Evolutionary conservation across 495 filamentous ascomycete genomes (phyloP).

Genomic region (Xylaria telfairii): DNA sequence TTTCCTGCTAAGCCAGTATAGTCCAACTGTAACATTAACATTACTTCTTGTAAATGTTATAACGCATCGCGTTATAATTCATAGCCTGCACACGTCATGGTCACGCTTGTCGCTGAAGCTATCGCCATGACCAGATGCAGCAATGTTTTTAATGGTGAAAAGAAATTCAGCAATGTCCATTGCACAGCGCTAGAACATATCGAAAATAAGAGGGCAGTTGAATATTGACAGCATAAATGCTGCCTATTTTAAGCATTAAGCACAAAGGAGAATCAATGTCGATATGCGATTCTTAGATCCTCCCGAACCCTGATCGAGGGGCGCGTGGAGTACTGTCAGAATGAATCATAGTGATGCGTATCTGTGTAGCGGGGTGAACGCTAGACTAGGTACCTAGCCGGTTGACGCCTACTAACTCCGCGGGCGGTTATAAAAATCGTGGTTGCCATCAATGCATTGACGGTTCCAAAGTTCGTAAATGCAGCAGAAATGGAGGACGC

Average conservation of each 20-base stretch:
- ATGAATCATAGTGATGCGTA: slow-evolving; percentile 18
- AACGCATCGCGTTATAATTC: not conserved
- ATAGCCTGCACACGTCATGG: not conserved
- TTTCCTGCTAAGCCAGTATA: not conserved
- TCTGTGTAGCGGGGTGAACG: not conserved
- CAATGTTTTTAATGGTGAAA: not conserved
- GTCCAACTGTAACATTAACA: no score
- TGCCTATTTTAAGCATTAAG: no score
- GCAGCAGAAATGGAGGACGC: not conserved
- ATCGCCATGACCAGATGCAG: not conserved
- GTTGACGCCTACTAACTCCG: not conserved
- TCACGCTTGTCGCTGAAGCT: not conserved
- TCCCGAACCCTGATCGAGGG: not conserved
- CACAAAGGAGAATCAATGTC: not conserved
- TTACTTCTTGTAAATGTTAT: no score
- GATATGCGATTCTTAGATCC: not conserved
- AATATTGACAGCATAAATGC: not conserved
- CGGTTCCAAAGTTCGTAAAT: not conserved
- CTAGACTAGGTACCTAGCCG: not conserved
- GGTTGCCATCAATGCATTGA: not conserved
- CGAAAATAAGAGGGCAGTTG: not conserved
- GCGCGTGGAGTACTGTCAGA: not conserved
- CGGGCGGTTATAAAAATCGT: not conserved
- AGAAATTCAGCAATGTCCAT: not conserved
- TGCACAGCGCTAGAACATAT: not conserved